These are phyloP conservation scores for Salvia rosmarinus DNA, from an alignment of 257 asterid species.

Conservation along the genomic window DNA sequence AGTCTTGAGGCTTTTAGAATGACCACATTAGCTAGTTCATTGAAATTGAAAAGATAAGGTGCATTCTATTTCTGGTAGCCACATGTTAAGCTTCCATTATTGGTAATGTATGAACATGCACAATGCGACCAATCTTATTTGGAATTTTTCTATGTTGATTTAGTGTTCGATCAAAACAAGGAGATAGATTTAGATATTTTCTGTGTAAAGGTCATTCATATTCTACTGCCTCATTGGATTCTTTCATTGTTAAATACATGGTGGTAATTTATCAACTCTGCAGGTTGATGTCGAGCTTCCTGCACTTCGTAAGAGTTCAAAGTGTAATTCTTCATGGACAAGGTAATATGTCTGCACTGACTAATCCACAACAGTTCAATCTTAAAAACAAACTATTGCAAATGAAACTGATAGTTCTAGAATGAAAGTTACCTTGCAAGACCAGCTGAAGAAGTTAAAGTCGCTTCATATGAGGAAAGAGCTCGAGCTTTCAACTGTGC, in stretches of 20 bases:
- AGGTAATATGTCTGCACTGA: slow-evolving; percentile 44
- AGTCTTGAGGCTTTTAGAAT: slow-evolving; percentile 33
- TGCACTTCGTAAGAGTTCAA: slow-evolving; percentile 55
- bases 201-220: not conserved
- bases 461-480: slow-evolving; percentile 64
- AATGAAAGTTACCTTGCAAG: slow-evolving; percentile 74
- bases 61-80: slow-evolving; percentile 3
- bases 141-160: not conserved
- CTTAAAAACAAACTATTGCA: not conserved
- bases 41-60: not conserved
- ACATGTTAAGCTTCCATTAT: not conserved
- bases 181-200: not conserved
- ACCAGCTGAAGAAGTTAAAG: slow-evolving; percentile 76
- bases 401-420: slow-evolving; percentile 27
- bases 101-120: not conserved
- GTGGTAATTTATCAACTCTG: slow-evolving; percentile 19
- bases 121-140: slow-evolving; percentile 1
- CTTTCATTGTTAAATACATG: not conserved
- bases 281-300: slow-evolving; percentile 63
- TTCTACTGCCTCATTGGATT: not conserved
- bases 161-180: not conserved
- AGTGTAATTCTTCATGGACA: slow-evolving; percentile 65
- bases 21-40: not conserved
- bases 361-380: not conserved
- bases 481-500: slow-evolving; percentile 57